Percentiles rank a stretch among this genome's conserved stretches.
phyloP scores from a whole-genome alignment of 306 rosid species.

The Casuarina cunninghamiana region DNA sequence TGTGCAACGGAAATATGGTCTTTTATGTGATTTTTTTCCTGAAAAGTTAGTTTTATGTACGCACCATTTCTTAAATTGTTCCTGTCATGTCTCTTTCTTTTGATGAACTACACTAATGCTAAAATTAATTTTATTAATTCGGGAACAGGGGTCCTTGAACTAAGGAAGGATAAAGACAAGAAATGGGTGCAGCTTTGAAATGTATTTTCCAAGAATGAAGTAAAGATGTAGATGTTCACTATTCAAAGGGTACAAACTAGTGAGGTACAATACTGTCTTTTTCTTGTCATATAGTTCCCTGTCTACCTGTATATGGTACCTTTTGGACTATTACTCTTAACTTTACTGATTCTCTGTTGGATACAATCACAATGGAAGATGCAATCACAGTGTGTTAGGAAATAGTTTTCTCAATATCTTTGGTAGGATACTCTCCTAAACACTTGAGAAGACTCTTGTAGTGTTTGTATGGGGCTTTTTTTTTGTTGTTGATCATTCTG shows the following conservation, averaged over 20 bases:
- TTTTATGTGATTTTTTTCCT: no score
- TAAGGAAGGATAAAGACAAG: constrained; percentile 60
- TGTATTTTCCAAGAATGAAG: constrained; percentile 36
- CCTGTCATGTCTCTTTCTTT: no score
- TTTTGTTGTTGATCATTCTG: no score
- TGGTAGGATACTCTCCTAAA: background rate
- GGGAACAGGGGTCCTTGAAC: constrained; percentile 70
- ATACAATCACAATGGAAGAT: background rate
- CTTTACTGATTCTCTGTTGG: background rate
- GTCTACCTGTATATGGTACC: background rate
- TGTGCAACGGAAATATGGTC: no score
- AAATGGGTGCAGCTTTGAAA: constrained; percentile 45
- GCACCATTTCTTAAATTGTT: no score
- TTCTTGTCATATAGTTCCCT: background rate
- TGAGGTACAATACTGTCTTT: constrained; percentile 35
- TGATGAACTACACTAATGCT: background rate
- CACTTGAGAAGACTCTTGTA: background rate
- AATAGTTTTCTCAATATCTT: background rate
- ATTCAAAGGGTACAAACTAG: constrained; percentile 42
- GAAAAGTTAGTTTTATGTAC: no score
- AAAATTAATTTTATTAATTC: constrained; percentile 28
- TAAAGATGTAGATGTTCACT: constrained; percentile 30
- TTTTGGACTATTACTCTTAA: background rate
- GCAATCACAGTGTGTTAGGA: no score
- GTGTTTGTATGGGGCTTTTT: background rate